Conservation (phyloP, 305 asterid species). For the Fraxinus baroniana region DNA sequence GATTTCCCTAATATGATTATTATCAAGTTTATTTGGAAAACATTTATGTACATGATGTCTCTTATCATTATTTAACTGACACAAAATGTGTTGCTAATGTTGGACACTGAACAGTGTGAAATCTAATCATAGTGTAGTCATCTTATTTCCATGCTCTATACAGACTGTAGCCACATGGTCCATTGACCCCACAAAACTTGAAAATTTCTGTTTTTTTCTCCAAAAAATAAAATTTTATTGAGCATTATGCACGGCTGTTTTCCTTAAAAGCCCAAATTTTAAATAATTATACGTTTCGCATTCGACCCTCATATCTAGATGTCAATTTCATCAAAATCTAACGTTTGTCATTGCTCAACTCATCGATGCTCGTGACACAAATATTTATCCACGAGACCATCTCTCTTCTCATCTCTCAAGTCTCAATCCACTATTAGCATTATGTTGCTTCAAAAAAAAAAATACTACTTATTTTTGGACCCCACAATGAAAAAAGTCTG, state of each 20-base stretch:
- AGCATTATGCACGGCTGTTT: neutral
- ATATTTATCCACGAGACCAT: neutral
- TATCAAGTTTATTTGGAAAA: neutral
- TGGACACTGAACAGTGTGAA: neutral
- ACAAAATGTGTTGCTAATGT: neutral
- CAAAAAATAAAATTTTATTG: neutral
- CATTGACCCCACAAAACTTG: neutral
- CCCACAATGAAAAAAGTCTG: neutral
- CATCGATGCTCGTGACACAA: neutral
- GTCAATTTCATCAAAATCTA: neutral
- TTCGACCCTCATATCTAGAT: neutral
- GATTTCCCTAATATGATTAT: neutral
- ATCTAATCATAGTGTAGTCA: neutral
- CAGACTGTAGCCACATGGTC: neutral
- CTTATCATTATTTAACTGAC: neutral
- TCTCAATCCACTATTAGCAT: neutral
- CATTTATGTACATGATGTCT: neutral
- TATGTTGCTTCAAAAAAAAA: no score
- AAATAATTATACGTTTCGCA: neutral
- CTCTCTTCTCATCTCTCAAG: neutral
- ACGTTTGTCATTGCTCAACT: neutral
- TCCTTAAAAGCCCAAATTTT: neutral
- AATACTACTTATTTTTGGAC: neutral
- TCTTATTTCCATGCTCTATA: neutral
- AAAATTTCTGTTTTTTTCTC: neutral